Base-by-base conservation (phyloP, 768 basidiomycete species). In the Tubosaeta sp. region DNA sequence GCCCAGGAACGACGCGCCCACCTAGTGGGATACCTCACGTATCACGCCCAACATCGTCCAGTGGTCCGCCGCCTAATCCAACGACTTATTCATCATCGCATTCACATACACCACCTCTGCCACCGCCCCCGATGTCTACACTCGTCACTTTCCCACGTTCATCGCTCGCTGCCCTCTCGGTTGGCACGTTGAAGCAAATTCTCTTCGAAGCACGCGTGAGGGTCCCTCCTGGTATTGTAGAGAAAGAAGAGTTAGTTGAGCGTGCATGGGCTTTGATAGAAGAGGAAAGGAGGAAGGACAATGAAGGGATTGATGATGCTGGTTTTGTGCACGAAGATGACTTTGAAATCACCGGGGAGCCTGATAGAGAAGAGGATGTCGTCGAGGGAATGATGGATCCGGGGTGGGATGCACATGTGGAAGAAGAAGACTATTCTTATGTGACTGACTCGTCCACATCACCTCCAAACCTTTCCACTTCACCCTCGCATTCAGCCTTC, bases 161-260 rank as follows among this genome's bases (percentile, higher is more conserved):
- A 7, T 74, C 76, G 13, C 69, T 95, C n/a, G 66, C 75, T 2
- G 68, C 75, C 4, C 74, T 95, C 13, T 81, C 86, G 7, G 81
- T 95, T 49, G 72, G 81, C 22, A 71, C 77, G n/a, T 74, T 97
- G 43, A 97, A 97, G 66, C 75, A 77, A 2, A 78, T 95, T 17
- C 68, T 97, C 19, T 91, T 83, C 63, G 82, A 83, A 49, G 91
- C 94, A 58, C 91, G 88, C 51, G 88, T 89, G 27, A 75, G 84
- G 61, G 65, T 78, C 49, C 68, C 67, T 17, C 60, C 60, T 1
- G 60, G 59, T 35, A 72, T 94, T 2, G 72, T 95, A n/a, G 94
- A 97, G 73, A 97, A 97, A 73, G 72, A 76, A 22, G 91, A 93
- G 46, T 68, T 93, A n/a, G 88, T 93, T 13, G 75, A 68, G 39